Percentiles rank a stretch among this genome's conserved stretches.
phyloP scores from a whole-genome alignment of 2,329 filamentous ascomycete species.

The Talaromyces verruculosus region DNA sequence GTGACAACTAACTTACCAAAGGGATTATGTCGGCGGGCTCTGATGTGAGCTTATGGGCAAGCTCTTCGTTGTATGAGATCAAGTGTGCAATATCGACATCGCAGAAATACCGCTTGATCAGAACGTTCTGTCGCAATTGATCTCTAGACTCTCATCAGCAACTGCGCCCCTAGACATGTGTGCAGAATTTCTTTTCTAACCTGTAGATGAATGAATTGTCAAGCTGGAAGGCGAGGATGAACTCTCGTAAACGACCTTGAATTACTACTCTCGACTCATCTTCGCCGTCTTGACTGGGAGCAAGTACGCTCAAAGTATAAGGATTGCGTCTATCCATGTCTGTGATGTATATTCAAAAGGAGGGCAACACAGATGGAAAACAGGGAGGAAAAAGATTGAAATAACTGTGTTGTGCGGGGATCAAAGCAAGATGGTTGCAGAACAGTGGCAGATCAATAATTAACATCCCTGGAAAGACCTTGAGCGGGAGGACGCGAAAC shows the following conservation, averaged over 20 bases:
- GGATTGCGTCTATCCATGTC: conserved; percentile 84
- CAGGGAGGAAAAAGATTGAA: no score
- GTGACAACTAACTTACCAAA: conserved; percentile 59
- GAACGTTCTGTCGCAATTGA: conserved; percentile 89
- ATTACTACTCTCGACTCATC: conserved; percentile 70
- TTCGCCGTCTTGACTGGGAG: conserved; percentile 63
- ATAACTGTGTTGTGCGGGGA: neutral
- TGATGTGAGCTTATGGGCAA: conserved; percentile 83
- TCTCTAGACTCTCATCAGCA: conserved; percentile 59
- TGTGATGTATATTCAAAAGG: neutral
- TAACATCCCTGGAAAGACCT: conserved; percentile 4
- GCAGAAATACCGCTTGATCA: conserved; percentile 92
- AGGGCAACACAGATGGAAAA: neutral
- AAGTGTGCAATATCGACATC: conserved; percentile 94
- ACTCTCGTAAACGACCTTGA: conserved; percentile 79
- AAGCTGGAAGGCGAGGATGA: conserved; percentile 89
- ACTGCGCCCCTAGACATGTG: neutral
- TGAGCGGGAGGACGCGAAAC: conserved; percentile 31
- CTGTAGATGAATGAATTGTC: conserved; percentile 95
- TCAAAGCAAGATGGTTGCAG: neutral
- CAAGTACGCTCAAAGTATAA: conserved; percentile 80
- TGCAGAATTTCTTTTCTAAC: conserved; percentile 49
- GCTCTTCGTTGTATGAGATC: conserved; percentile 93
- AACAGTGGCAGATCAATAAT: conserved; percentile 11
- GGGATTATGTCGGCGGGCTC: conserved; percentile 93